Percentiles rank a stretch among this genome's conserved stretches.
phyloP scores from a whole-genome alignment of 306 rosid genomes.

The Sindora glabra region DNA sequence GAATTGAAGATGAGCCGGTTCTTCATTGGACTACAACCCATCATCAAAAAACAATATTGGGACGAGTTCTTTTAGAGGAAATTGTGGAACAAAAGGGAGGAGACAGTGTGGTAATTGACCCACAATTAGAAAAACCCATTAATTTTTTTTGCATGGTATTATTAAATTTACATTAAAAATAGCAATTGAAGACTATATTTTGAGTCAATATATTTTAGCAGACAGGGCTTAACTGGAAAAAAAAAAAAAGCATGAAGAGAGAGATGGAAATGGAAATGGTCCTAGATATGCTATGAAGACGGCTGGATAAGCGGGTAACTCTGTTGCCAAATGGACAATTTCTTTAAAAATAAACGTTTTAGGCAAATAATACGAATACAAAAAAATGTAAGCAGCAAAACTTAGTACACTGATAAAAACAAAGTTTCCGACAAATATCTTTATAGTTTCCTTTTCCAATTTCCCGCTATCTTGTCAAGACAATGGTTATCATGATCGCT shows the following conservation, averaged over 20 bases:
- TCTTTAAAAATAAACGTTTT: too few relatives aligned
- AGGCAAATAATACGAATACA: too few relatives aligned
- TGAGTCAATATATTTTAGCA: constrained; percentile 10
- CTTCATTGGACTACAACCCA: constrained; percentile 36
- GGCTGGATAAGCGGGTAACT: constrained; percentile 52
- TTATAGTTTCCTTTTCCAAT: too few relatives aligned
- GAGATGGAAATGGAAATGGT: constrained; percentile 35
- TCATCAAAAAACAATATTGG: constrained; percentile 21
- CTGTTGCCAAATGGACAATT: too few relatives aligned
- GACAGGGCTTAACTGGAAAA: constrained; percentile 7
- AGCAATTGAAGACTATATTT: constrained; percentile 10
- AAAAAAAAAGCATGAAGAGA: background rate
- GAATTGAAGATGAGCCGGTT: constrained; percentile 38
- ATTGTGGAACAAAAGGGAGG: constrained; percentile 39
- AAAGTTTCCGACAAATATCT: too few relatives aligned
- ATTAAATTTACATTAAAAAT: constrained; percentile 21
- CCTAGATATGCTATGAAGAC: constrained; percentile 17
- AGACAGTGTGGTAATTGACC: constrained; percentile 27
- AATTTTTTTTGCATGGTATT: too few relatives aligned
- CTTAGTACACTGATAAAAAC: too few relatives aligned
- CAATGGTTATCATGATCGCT: too few relatives aligned
- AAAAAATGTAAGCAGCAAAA: too few relatives aligned
- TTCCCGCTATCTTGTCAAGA: too few relatives aligned
- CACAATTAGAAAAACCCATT: constrained; percentile 38
- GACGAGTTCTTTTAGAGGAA: constrained; percentile 46